Evolutionary conservation across 1,284 basidiomycete genomes (phyloP), one percentile per base, ranked within the genome.

Genomic region (Ceraceosorus bombacis): DNA sequence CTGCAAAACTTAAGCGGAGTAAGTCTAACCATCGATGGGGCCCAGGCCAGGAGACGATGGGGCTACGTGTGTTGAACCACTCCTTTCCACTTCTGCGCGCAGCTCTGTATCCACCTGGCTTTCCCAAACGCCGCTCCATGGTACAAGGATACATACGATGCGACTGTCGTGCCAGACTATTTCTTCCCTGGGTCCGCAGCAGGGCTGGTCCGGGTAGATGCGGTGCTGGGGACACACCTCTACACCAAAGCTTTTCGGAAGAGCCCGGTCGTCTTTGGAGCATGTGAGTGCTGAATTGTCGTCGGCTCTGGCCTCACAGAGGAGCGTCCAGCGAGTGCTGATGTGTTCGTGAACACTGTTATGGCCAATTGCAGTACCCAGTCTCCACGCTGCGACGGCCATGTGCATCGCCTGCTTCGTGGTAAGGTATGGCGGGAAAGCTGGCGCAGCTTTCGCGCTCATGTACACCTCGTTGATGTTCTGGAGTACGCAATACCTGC

Each of bases 71-170:
- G 27, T 27, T 27, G 27, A 27, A 27, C 27, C 27, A 27, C 27
- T 27, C 27, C 27, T 3, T 27, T 27, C 27, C 27, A 27, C 27
- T 27, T 27, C 27, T 27, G 27, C 27, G 27, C 27, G 27, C 27
- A 27, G 27, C 54, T 72, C 6, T 62, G 58, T 39, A 72, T 68
- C 12, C 70, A 72, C 50, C 41, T 72, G 7, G 52, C 66, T 1
- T 69, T 69, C 50, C 70, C 70, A 9, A 70, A 64, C 15, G 69
- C 69, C 2, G 55, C 61, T 4, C 69, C 69, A 0, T 68, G 70
- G 70, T 69, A 68, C 61, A 62, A 64, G 41, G 67, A 65, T 51
- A 51, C 61, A 1, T 70, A 68, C 49, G 64, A 63, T 6, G 50
- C 53, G 10, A 62, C 61, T 0, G 61, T 62, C 6, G 48, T 58